A percentile compares a stretch with the other conserved stretches of the same genome.
phyloP scores from a whole-genome alignment of 1,139 yeast genomes.

The Debaryomycetaceae sp. region DNA sequence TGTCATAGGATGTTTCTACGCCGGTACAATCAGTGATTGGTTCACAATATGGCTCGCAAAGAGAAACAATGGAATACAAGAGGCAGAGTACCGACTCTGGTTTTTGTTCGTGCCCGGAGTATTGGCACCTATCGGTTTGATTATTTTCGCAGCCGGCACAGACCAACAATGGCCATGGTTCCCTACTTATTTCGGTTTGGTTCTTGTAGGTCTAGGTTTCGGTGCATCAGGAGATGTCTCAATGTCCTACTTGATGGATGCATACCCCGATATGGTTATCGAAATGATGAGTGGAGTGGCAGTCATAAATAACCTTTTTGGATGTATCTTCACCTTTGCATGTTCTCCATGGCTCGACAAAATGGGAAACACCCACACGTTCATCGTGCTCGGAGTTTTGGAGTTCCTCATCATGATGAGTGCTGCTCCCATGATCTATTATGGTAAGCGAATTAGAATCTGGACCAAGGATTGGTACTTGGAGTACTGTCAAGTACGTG shows the following conservation, averaged over 20 bases:
- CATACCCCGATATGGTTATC: slow-evolving; percentile 37
- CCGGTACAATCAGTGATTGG: slow-evolving; percentile 36
- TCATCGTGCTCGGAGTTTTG: slow-evolving; percentile 33
- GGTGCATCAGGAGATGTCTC: slow-evolving; percentile 38
- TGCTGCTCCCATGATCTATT: slow-evolving; percentile 26
- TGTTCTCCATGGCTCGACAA: slow-evolving; percentile 37
- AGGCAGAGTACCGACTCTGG: slow-evolving; percentile 35
- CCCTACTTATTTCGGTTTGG: slow-evolving; percentile 33
- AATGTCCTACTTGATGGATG: slow-evolving; percentile 38
- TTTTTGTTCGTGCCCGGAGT: slow-evolving; percentile 35
- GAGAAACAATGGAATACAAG: slow-evolving; percentile 33
- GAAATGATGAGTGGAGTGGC: slow-evolving; percentile 39
- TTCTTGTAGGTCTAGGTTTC: slow-evolving; percentile 34
- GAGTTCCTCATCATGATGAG: slow-evolving; percentile 25
- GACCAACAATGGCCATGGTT: slow-evolving; percentile 30
- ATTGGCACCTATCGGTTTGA: slow-evolving; percentile 33
- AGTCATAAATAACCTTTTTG: slow-evolving; percentile 33
- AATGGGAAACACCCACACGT: slow-evolving; percentile 32
- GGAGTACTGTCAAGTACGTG: slow-evolving; percentile 13
- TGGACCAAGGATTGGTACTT: slow-evolving; percentile 34
- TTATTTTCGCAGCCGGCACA: slow-evolving; percentile 36
- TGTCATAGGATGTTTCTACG: slow-evolving; percentile 36
- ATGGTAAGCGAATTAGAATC: slow-evolving; percentile 34
- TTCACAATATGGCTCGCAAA: slow-evolving; percentile 39
- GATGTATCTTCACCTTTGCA: slow-evolving; percentile 39